Evolutionary conservation across 371 early-diverging fungal species (phyloP).

Genomic region (Apophysomyces sp.): DNA sequence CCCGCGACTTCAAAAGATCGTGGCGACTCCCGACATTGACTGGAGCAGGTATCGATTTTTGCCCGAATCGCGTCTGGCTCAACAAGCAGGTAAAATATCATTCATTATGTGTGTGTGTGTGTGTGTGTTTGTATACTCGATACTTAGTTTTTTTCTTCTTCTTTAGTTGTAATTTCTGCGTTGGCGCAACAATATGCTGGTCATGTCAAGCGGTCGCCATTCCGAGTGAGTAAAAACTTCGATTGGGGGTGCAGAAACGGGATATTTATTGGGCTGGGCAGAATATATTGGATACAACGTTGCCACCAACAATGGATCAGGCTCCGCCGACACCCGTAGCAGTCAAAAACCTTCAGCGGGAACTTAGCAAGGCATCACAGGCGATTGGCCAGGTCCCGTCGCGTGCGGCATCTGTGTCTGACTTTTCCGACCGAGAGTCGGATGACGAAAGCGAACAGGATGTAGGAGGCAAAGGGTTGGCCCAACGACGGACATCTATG

Average conservation of each 20-base stretch:
- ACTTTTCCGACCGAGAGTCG: conserved; percentile 42
- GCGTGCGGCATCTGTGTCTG: conserved; percentile 37
- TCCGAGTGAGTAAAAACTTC: conserved; percentile 20
- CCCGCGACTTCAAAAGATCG: conserved; percentile 44
- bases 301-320: not conserved
- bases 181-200: conserved; percentile 14
- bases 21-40: conserved; percentile 36
- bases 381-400: conserved; percentile 37
- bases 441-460: conserved; percentile 19
- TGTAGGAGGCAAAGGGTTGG: conserved; percentile 30
- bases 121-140: not conserved
- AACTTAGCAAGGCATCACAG: conserved; percentile 32
- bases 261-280: too few relatives aligned
- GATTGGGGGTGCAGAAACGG: too few relatives aligned
- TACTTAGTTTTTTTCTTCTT: not conserved
- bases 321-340: conserved; percentile 10
- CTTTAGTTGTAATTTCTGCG: conserved; percentile 9
- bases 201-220: conserved; percentile 14
- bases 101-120: not conserved
- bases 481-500: conserved; percentile 38
- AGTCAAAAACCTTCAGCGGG: conserved; percentile 26
- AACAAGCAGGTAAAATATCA: conserved; percentile 25
- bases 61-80: conserved; percentile 37
- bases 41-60: conserved; percentile 43
- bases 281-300: conserved; percentile 21